These are phyloP conservation scores for Xylariaceae sp. DNA, from an alignment of 2,329 filamentous ascomycete species.

Conservation along the genomic window DNA sequence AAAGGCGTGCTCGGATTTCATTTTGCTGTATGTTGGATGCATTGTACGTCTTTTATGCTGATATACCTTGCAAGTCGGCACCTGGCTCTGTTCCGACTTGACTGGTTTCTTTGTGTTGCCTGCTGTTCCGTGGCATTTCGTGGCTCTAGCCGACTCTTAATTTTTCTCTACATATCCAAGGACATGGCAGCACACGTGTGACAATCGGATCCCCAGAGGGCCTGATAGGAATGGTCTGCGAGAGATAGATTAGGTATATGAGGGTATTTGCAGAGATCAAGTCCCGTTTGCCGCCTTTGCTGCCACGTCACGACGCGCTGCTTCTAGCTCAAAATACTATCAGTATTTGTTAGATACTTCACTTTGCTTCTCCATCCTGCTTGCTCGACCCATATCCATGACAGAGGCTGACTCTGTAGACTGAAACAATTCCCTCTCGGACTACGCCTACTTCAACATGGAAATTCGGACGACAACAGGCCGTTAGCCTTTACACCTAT, in stretches of 20 bases:
- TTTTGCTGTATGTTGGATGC: constrained; percentile 21
- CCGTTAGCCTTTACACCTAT: no score
- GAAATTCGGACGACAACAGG: background rate
- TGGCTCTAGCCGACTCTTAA: constrained; percentile 19
- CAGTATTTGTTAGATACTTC: constrained; percentile 15
- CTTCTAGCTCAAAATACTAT: constrained; percentile 14
- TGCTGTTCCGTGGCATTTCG: constrained; percentile 11
- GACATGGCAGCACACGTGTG: constrained; percentile 5
- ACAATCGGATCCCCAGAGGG: constrained; percentile 10
- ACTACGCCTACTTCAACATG: background rate
- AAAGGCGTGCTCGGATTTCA: background rate
- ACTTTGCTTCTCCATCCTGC: constrained; percentile 13
- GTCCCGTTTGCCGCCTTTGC: background rate
- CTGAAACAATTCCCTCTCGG: background rate
- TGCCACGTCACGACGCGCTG: background rate
- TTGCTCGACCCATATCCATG: constrained; percentile 8
- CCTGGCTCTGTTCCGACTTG: constrained; percentile 18
- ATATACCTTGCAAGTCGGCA: constrained; percentile 12
- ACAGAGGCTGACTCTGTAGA: constrained; percentile 4
- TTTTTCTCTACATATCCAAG: constrained; percentile 11
- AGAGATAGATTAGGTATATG: constrained; percentile 4
- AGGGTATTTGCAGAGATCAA: constrained; percentile 3
- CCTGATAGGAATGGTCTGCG: constrained; percentile 3
- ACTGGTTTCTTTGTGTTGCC: constrained; percentile 17
- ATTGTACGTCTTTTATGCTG: constrained; percentile 15